Base-by-base conservation (phyloP, 1,284 basidiomycete species). In the Limonomyces culmigenus region DNA sequence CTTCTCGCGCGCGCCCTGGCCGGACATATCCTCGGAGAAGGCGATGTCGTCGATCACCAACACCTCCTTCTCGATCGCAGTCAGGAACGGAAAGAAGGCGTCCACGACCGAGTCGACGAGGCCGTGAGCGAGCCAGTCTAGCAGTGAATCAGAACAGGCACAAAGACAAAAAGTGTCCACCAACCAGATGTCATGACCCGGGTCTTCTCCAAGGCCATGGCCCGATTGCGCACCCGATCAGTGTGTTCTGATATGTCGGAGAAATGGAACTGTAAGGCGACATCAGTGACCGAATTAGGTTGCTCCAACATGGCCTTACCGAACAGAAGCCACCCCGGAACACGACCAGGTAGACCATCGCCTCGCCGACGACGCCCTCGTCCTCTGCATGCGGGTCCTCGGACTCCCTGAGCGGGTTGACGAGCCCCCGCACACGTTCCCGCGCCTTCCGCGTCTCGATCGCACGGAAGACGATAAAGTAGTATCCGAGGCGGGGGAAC, bases 81-180 rank as follows among this genome's bases (percentile, higher is more conserved):
- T 69, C 34, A 93, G 62, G 38, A 89, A 65, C 2, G 92, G 91
- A 54, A 91, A 88, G 58, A 95, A 95, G 1, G 87, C 77, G 51
- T 97, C 92, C 20, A 96, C 88, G 35, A 96, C 76, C 1, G 89
- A 93, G 50, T 96, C 92, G 49, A 96, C 64, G 36, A 96, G 66
- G 13, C 81, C 86, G 53, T 97, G 89, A 0, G 88, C 87, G 44
- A 97, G 88, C 89, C 89, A 96, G 51, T 93, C 88, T 85, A 50
- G 3, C 33, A 16, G 18, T 6, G 27, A 11, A 34, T 34, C 10
- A 33, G 34, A 32, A 30, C 34, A 17, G 29, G 34, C 8, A 29
- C n/a, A 37, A 15, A 15, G 17, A 11, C 18, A n/a, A n/a, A n/a
- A n/a, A n/a, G n/a, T n/a, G n/a, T n/a, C 14, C 3, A 47, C 66